Evolutionary conservation across 2,329 filamentous ascomycete species (phyloP).

Genomic region (Aspergillaceae sp.): DNA sequence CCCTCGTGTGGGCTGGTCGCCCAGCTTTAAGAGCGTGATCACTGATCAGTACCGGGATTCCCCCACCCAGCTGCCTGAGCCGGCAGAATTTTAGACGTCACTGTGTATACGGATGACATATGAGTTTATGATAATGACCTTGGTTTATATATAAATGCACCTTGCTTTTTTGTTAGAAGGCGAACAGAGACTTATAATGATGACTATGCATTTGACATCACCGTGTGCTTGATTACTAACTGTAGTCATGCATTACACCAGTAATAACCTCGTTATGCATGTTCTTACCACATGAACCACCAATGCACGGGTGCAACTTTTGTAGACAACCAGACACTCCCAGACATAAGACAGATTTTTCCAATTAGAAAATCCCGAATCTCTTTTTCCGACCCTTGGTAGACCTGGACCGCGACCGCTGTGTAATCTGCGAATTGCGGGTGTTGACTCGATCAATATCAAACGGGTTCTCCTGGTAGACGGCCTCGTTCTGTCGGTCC

Average conservation of each 20-base stretch:
- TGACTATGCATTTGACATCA: background rate
- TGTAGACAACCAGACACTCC: too few species aligned
- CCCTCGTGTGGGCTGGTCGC: conserved; percentile 30
- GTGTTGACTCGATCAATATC: conserved; percentile 28
- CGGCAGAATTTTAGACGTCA: conserved; percentile 14
- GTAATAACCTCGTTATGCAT: background rate
- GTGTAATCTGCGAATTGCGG: conserved; percentile 18
- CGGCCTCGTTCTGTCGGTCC: conserved; percentile 4
- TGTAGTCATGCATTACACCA: too few species aligned
- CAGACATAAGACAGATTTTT: too few species aligned
- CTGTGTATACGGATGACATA: background rate
- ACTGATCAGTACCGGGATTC: conserved; percentile 15
- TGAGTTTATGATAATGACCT: background rate
- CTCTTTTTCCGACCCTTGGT: conserved; percentile 1
- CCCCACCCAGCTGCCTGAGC: conserved; percentile 16
- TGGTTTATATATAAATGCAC: background rate
- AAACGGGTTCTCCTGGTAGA: conserved; percentile 23
- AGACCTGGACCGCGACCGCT: conserved; percentile 11
- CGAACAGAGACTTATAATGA: background rate
- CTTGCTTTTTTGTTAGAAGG: background rate
- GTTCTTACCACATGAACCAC: background rate
- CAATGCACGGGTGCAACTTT: background rate
- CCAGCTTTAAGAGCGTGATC: conserved; percentile 29
- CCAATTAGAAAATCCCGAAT: conserved; percentile 2
- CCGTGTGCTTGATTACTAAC: background rate